These are phyloP conservation scores for Penicillium herquei DNA, from an alignment of 495 filamentous ascomycete genomes.

Conservation along the genomic window DNA sequence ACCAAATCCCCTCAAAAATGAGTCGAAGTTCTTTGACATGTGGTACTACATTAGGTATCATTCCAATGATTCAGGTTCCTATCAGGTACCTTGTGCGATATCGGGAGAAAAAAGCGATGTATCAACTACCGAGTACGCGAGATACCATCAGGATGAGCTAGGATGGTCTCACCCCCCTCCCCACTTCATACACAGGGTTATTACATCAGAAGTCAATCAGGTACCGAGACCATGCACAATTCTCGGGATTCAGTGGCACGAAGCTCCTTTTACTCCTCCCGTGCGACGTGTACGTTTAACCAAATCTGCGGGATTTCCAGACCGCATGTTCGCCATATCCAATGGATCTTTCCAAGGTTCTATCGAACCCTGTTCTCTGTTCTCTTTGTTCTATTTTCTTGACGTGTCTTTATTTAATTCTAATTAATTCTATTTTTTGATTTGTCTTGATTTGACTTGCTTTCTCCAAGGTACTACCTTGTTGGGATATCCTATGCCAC, in stretches of 20 bases:
- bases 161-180: background rate
- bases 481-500: too few species aligned
- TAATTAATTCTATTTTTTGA: background rate
- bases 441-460: too few species aligned
- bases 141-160: background rate
- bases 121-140: background rate
- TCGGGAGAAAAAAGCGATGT: background rate
- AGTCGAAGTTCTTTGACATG: too few species aligned
- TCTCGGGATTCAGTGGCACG: constrained; percentile 1
- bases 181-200: background rate
- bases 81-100: background rate
- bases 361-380: background rate
- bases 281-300: constrained; percentile 11
- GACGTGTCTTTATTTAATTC: background rate
- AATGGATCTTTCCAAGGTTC: constrained; percentile 3
- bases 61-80: too few species aligned
- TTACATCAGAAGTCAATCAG: constrained; percentile 4
- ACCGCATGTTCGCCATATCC: constrained; percentile 19
- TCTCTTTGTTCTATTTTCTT: background rate
- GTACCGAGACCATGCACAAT: constrained; percentile 9
- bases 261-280: background rate
- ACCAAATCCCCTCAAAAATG: too few species aligned
- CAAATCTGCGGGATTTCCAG: constrained; percentile 13
- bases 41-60: too few species aligned
- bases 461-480: background rate